These are phyloP conservation scores for Juglanconis juglandina DNA, from an alignment of 2,329 filamentous ascomycete species.

Conservation along the genomic window DNA sequence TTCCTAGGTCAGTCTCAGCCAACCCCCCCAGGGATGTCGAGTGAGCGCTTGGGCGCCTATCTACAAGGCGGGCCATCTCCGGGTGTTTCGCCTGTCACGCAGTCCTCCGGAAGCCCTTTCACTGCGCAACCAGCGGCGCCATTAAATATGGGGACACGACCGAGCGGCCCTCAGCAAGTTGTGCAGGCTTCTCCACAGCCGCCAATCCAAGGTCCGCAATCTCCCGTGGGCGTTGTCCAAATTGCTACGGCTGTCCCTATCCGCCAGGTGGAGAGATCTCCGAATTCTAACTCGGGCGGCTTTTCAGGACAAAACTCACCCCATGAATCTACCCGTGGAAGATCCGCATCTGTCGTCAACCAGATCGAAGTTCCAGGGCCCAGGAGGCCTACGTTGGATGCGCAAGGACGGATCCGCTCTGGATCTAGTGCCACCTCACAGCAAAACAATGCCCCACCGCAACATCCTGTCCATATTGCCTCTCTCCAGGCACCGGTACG, in stretches of 20 bases:
- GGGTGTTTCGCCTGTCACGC: conserved; percentile 17
- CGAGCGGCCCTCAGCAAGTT: conserved; percentile 17
- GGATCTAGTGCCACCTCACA: conserved; percentile 2
- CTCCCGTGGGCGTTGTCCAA: conserved; percentile 12
- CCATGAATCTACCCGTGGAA: conserved; percentile 3
- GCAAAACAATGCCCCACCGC: background rate
- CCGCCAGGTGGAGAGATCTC: conserved; percentile 16
- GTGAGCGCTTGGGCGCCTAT: background rate
- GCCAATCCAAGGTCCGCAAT: conserved; percentile 1
- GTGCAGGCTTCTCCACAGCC: background rate
- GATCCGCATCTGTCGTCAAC: conserved; percentile 17
- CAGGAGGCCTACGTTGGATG: conserved; percentile 9
- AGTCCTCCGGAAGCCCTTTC: conserved; percentile 14
- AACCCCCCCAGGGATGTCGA: background rate
- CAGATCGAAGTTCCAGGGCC: conserved; percentile 16
- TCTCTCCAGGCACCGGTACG: conserved; percentile 15
- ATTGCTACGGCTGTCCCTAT: conserved; percentile 18
- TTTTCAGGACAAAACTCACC: conserved; percentile 12
- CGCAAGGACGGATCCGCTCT: conserved; percentile 13
- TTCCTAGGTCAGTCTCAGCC: background rate
- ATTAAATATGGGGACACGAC: background rate
- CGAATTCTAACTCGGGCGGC: conserved; percentile 4
- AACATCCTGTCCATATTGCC: conserved; percentile 16
- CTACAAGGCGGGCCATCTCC: conserved; percentile 7
- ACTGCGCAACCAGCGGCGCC: conserved; percentile 4